A percentile compares a stretch with the other conserved stretches of the same genome.
phyloP scores from a whole-genome alignment of 768 basidiomycete species.

The Hygrophorus pudorinus region DNA sequence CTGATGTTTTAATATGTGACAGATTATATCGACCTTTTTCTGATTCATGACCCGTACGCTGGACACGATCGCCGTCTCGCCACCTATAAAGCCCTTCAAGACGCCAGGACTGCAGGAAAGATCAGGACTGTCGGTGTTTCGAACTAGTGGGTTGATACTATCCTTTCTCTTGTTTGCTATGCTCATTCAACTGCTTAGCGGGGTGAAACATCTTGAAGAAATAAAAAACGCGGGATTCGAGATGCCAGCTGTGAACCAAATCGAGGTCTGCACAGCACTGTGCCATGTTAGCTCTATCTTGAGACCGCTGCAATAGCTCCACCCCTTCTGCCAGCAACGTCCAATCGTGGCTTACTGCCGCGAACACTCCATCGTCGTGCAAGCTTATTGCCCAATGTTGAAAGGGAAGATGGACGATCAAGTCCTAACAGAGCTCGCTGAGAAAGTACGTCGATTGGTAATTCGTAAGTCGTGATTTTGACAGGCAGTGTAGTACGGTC shows the following conservation, averaged over 20 bases:
- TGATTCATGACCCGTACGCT: conserved; percentile 66
- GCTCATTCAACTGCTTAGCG: conserved; percentile 29
- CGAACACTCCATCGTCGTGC: conserved; percentile 46
- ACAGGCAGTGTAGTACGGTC: conserved; percentile 32
- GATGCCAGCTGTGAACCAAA: conserved; percentile 69
- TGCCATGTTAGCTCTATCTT: background rate
- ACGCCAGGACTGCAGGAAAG: conserved; percentile 54
- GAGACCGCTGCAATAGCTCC: conserved; percentile 38
- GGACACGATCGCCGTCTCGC: conserved; percentile 56
- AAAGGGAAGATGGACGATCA: conserved; percentile 49
- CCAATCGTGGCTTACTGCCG: conserved; percentile 70
- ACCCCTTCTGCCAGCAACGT: conserved; percentile 75
- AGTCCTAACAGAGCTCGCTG: conserved; percentile 41
- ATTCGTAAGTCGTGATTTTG: background rate
- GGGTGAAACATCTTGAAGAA: conserved; percentile 65
- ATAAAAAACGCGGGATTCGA: conserved; percentile 52
- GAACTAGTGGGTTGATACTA: conserved; percentile 51
- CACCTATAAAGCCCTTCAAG: conserved; percentile 61
- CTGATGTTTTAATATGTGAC: background rate
- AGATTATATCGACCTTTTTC: conserved; percentile 61
- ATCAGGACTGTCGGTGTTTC: conserved; percentile 71
- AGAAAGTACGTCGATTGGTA: conserved; percentile 34
- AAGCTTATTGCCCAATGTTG: conserved; percentile 74
- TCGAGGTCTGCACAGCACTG: conserved; percentile 44
- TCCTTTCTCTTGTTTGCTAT: background rate